Evolutionary conservation across 208 protist genomes (phyloP).

Genomic region (Trypanosoma scelopori): DNA sequence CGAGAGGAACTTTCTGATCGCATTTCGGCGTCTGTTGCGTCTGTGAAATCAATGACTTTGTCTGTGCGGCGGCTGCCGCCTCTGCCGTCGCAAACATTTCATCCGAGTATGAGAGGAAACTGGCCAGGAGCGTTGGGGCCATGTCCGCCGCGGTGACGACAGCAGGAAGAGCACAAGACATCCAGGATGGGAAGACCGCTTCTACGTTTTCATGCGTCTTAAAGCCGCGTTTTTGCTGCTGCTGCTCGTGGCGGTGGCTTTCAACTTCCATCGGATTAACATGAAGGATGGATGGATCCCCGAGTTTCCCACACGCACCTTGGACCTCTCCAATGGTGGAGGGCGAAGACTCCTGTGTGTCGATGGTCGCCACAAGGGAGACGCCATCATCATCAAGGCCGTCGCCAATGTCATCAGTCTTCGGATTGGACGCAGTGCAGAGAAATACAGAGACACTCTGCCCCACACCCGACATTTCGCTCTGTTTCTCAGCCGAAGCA

Average conservation of each 20-base stretch:
- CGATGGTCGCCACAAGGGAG: not conserved
- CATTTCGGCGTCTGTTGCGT: not conserved
- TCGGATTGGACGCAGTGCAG: not conserved
- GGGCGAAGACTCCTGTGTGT: constrained; percentile 6
- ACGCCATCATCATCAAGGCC: not conserved
- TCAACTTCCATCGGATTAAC: not conserved
- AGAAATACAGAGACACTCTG: not conserved
- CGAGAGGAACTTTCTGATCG: not conserved
- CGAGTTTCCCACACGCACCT: not conserved
- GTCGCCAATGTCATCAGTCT: not conserved
- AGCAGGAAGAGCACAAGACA: not conserved
- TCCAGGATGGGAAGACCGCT: not conserved
- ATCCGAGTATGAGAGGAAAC: constrained; percentile 18
- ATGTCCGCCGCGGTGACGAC: constrained; percentile 14
- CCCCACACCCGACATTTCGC: not conserved
- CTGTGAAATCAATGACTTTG: not conserved
- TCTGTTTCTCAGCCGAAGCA: not conserved
- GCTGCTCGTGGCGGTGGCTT: not conserved
- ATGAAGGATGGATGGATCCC: not conserved
- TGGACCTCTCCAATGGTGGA: not conserved
- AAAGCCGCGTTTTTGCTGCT: not conserved
- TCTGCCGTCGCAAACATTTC: constrained; percentile 4
- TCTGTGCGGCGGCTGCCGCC: no score
- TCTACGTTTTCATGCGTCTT: not conserved
- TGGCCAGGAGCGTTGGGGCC: constrained; percentile 8